phyloP scores from a whole-genome alignment of 2,329 filamentous ascomycete genomes.

The Arthrobotrys megalospora region DNA sequence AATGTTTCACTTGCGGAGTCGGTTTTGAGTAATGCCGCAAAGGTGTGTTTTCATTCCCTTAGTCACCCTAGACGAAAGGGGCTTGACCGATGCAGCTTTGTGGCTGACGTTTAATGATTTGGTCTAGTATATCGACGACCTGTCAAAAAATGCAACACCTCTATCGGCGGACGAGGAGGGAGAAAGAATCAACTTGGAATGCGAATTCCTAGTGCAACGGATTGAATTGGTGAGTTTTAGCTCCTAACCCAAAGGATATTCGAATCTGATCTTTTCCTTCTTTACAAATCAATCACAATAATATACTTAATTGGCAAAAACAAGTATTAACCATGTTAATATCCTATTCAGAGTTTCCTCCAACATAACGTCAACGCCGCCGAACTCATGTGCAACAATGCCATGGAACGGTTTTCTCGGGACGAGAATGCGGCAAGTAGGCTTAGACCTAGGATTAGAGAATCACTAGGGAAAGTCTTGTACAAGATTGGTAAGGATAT shows the following conservation, averaged over 20 bases:
- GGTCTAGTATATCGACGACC: constrained; percentile 55
- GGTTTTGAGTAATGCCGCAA: constrained; percentile 58
- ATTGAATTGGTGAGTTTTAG: constrained; percentile 46
- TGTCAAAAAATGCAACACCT: constrained; percentile 43
- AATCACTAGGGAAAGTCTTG: constrained; percentile 77
- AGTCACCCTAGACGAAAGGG: background rate
- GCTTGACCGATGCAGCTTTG: background rate
- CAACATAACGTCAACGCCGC: constrained; percentile 81
- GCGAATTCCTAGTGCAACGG: constrained; percentile 49
- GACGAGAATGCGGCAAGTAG: constrained; percentile 58
- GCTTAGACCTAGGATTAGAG: constrained; percentile 71
- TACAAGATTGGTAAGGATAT: constrained; percentile 80
- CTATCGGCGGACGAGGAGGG: constrained; percentile 28
- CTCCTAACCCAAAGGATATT: background rate
- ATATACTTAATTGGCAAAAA: constrained; percentile 30
- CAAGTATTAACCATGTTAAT: constrained; percentile 26
- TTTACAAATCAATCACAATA: background rate
- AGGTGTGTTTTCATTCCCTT: constrained; percentile 24
- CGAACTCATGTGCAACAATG: constrained; percentile 81
- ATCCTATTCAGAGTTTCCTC: constrained; percentile 75
- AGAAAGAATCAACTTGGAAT: constrained; percentile 55
- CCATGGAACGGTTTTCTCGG: constrained; percentile 67
- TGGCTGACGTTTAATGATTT: constrained; percentile 5
- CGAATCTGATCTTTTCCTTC: background rate
- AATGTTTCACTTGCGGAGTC: constrained; percentile 49